Percentiles rank a stretch among this genome's conserved stretches.
phyloP scores from a whole-genome alignment of 441 rosid genomes.

The Adansonia rubrostipa region DNA sequence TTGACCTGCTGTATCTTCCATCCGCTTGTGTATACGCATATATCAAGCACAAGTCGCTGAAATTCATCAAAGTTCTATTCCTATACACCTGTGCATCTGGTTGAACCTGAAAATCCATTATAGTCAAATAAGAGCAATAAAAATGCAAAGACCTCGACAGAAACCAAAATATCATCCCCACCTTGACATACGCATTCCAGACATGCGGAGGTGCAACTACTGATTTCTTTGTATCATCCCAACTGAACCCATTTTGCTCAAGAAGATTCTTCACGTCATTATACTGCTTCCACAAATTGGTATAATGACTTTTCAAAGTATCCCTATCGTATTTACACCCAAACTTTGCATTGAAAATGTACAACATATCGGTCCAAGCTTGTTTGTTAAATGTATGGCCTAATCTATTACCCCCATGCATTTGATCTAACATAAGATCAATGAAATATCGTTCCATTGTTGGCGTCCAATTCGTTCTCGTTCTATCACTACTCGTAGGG shows the following conservation, averaged over 20 bases:
- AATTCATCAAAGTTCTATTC: slow-evolving; percentile 48
- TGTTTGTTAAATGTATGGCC: slow-evolving; percentile 88
- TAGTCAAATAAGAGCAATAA: slow-evolving; percentile 12
- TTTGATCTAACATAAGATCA: slow-evolving; percentile 86
- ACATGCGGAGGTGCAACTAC: slow-evolving; percentile 65
- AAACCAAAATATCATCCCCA: slow-evolving; percentile 24
- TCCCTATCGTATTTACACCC: slow-evolving; percentile 83
- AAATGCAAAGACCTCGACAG: neutral
- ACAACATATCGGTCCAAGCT: slow-evolving; percentile 86
- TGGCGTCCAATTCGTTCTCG: slow-evolving; percentile 82
- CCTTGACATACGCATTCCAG: slow-evolving; percentile 78
- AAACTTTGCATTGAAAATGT: slow-evolving; percentile 69
- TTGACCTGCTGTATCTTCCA: slow-evolving; percentile 72
- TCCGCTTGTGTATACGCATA: slow-evolving; percentile 64
- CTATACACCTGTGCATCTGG: slow-evolving; percentile 54
- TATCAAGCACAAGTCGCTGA: slow-evolving; percentile 59
- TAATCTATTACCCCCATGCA: slow-evolving; percentile 73
- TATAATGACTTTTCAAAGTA: slow-evolving; percentile 72
- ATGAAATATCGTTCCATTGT: slow-evolving; percentile 87
- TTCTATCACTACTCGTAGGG: slow-evolving; percentile 39
- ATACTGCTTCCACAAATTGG: slow-evolving; percentile 79
- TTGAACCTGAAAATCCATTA: slow-evolving; percentile 47
- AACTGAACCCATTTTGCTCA: slow-evolving; percentile 68
- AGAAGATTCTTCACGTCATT: slow-evolving; percentile 76
- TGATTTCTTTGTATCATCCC: slow-evolving; percentile 76